Base-by-base conservation (phyloP, 2,329 filamentous ascomycete species). In the Aspergillus quadricinctus region DNA sequence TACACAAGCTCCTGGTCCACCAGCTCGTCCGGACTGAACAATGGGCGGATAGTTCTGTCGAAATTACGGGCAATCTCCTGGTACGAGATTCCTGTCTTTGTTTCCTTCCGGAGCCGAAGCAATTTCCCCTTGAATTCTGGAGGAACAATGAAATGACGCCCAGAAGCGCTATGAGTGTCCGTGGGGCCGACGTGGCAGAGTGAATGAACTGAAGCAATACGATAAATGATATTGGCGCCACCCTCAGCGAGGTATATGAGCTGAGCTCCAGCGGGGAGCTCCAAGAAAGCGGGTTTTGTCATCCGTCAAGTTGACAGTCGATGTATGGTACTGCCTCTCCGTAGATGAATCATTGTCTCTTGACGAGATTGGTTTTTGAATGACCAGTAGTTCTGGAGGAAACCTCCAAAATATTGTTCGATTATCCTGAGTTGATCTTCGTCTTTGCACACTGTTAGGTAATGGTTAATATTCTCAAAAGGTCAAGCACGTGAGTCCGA, bases 151-250 rank as follows among this genome's bases (percentile, higher is more conserved):
- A 23, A 48, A 49, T 25, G 59, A 55, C 35, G 66, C 64, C 5
- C 43, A 46, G 19, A 25, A 63, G 53, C 28, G 59, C 59, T 46
- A 19, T 46, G 11, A 23, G 5, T 21, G 11, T 62, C 72, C 72
- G 58, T 70, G 61, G 40, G 68, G 59, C 49, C 50, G 35, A 57
- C 63, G 28, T 58, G 61, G 11, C 57, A 61, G 46, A 53, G 70
- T 62, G 55, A 48, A 2, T 72, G 65, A 4, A 76, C 72, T 21
- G 79, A 58, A 48, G 77, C 75, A 55, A 89, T 79, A 62, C 81
- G 81, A 66, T 89, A 92, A 60, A 92, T 87, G 52, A 88, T 81
- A 70, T 94, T 93, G 53, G 90, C 89, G 25, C 88, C 86, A 25
- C 89, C 90, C 71, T 94, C 89, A 25, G 79, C 80, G 9, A 85